Evolutionary conservation across 768 basidiomycete genomes (phyloP).

Genomic region (Xerocomellus amylosporus): DNA sequence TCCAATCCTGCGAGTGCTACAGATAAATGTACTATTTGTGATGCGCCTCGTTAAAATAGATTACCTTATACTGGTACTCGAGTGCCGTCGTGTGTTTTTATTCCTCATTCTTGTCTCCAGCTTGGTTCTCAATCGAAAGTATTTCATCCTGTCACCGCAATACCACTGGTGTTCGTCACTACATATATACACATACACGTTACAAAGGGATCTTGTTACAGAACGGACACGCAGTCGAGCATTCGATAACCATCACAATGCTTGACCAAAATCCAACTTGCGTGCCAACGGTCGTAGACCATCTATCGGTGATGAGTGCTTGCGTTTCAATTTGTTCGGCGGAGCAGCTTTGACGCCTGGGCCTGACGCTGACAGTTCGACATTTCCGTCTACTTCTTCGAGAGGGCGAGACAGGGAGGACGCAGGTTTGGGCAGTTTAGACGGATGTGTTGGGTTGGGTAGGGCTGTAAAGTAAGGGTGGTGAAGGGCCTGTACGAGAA

Average conservation of each 20-base stretch:
- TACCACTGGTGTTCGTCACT: constrained; percentile 5
- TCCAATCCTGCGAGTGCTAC: constrained; percentile 43
- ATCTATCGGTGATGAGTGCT: constrained; percentile 54
- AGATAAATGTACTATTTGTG: constrained; percentile 52
- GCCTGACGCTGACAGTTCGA: constrained; percentile 48
- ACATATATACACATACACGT: constrained; percentile 3
- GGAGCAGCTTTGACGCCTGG: constrained; percentile 51
- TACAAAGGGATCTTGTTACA: neutral
- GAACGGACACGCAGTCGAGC: neutral
- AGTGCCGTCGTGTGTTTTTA: constrained; percentile 9
- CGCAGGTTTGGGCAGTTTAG: constrained; percentile 77
- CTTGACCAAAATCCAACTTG: constrained; percentile 67
- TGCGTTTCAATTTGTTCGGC: constrained; percentile 65
- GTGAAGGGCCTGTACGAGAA: constrained; percentile 59
- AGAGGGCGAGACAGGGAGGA: constrained; percentile 53
- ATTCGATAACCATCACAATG: constrained; percentile 3
- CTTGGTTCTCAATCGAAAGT: neutral
- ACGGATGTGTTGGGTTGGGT: constrained; percentile 85
- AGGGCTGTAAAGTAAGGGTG: constrained; percentile 87
- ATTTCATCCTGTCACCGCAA: neutral
- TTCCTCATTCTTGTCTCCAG: constrained; percentile 11
- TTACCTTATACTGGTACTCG: constrained; percentile 7
- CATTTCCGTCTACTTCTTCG: constrained; percentile 78
- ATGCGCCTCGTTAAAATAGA: constrained; percentile 36
- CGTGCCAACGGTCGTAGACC: constrained; percentile 62